phyloP scores from a whole-genome alignment of 495 filamentous ascomycete species.

The Neurospora sp. region DNA sequence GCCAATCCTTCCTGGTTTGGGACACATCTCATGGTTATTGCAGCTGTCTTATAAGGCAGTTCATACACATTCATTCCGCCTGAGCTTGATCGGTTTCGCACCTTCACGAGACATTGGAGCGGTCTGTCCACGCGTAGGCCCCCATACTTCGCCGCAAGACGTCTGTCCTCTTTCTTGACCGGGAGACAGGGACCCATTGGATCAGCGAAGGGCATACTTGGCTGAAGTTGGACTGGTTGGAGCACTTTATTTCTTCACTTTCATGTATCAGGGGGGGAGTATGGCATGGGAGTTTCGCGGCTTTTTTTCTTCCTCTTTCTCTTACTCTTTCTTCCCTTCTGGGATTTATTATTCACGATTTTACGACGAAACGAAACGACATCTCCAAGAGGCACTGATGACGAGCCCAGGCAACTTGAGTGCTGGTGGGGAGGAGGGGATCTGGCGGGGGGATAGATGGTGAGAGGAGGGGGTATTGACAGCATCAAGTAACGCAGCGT shows the following conservation, averaged over 20 bases:
- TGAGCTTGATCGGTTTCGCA: neutral
- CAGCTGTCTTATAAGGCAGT: neutral
- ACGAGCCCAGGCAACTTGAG: neutral
- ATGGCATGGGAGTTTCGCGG: neutral
- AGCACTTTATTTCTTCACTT: neutral
- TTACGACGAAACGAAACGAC: neutral
- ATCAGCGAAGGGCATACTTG: neutral
- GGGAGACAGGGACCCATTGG: neutral
- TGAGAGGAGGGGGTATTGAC: neutral
- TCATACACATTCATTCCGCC: neutral
- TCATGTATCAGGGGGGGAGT: neutral
- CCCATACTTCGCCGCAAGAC: neutral
- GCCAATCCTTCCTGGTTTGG: neutral
- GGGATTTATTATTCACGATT: neutral
- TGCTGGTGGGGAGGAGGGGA: neutral
- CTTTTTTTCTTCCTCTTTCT: neutral
- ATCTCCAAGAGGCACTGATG: neutral
- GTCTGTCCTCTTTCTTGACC: neutral
- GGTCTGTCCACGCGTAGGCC: neutral
- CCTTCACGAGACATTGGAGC: neutral
- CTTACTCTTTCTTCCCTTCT: neutral
- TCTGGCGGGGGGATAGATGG: neutral
- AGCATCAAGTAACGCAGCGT: conserved; percentile 13
- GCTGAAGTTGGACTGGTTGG: neutral
- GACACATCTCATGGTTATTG: neutral